Conservation (phyloP, 2,329 filamentous ascomycete genomes). For the Metarhizium guizhouense region DNA sequence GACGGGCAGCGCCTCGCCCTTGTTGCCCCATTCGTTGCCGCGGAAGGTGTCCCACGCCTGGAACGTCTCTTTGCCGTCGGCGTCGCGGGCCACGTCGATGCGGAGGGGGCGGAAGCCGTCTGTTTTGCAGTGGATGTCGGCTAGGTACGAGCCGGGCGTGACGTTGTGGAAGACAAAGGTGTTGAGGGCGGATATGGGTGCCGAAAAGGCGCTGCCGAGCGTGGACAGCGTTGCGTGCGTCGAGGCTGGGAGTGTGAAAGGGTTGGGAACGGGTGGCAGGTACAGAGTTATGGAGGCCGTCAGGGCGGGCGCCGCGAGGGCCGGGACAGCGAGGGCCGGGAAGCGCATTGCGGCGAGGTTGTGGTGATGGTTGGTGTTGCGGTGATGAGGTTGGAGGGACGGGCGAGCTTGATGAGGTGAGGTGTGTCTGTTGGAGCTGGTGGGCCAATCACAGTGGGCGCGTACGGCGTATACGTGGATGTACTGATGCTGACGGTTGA, state of each 20-base stretch:
- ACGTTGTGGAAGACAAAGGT: conserved; percentile 71
- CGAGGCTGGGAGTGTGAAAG: conserved; percentile 49
- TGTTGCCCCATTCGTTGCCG: conserved; percentile 85
- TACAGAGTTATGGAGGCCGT: conserved; percentile 32
- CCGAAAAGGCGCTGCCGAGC: conserved; percentile 30
- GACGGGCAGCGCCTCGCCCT: conserved; percentile 52
- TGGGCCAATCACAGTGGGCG: not conserved
- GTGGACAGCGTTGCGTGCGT: conserved; percentile 54
- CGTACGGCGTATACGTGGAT: not conserved
- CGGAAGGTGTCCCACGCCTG: conserved; percentile 76
- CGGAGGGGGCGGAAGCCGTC: conserved; percentile 71
- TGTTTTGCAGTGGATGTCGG: conserved; percentile 68
- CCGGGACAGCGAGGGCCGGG: conserved; percentile 20
- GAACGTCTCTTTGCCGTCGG: conserved; percentile 28
- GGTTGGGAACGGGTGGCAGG: conserved; percentile 40
- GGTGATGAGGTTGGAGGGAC: not conserved
- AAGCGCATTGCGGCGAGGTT: conserved; percentile 23
- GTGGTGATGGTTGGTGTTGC: conserved; percentile 7
- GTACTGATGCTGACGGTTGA: too few relatives aligned
- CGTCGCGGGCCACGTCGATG: conserved; percentile 54
- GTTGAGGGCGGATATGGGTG: conserved; percentile 58
- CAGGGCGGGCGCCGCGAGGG: conserved; percentile 23
- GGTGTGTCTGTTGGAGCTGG: not conserved
- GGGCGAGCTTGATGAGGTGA: not conserved
- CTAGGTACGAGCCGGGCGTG: conserved; percentile 65